A percentile compares a stretch with the other conserved stretches of the same genome.
These are phyloP conservation scores for Septoria linicola DNA, from an alignment of 2,329 filamentous ascomycete species.

Conservation along the genomic window DNA sequence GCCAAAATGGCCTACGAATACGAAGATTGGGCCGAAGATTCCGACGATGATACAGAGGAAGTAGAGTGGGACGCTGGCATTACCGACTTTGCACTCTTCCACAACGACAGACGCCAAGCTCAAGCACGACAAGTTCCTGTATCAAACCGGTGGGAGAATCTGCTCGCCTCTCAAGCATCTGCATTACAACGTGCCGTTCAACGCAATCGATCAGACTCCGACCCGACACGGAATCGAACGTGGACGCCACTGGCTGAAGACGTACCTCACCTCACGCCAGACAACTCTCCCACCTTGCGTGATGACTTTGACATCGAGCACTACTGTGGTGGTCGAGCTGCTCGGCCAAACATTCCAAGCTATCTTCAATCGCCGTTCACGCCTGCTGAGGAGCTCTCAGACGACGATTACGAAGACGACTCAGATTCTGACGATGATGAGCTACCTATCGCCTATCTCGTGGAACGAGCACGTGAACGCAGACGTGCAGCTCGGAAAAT, in stretches of 20 bases:
- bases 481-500: conserved; percentile 22
- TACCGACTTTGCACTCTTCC: conserved; percentile 38
- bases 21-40: conserved; percentile 34
- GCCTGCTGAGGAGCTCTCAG: conserved; percentile 20
- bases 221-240: conserved; percentile 12
- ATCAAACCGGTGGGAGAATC: conserved; percentile 29
- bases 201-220: conserved; percentile 25
- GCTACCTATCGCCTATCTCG: conserved; percentile 29
- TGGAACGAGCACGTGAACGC: conserved; percentile 28
- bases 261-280: conserved; percentile 36
- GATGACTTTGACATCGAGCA: conserved; percentile 33
- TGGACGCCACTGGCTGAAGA: conserved; percentile 27
- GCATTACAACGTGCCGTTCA: conserved; percentile 31
- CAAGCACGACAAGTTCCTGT: conserved; percentile 28
- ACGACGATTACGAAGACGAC: conserved; percentile 26
- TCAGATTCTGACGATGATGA: conserved; percentile 28
- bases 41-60: conserved; percentile 31
- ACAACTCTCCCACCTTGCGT: conserved; percentile 34
- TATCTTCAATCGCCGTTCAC: conserved; percentile 27
- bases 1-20: conserved; percentile 31
- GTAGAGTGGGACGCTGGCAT: conserved; percentile 38
- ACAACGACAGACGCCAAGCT: conserved; percentile 30
- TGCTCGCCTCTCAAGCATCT: conserved; percentile 29
- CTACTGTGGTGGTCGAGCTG: conserved; percentile 16
- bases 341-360: conserved; percentile 23